Base-by-base conservation (phyloP, 148 eudicot species). In the Drosera capensis region DNA sequence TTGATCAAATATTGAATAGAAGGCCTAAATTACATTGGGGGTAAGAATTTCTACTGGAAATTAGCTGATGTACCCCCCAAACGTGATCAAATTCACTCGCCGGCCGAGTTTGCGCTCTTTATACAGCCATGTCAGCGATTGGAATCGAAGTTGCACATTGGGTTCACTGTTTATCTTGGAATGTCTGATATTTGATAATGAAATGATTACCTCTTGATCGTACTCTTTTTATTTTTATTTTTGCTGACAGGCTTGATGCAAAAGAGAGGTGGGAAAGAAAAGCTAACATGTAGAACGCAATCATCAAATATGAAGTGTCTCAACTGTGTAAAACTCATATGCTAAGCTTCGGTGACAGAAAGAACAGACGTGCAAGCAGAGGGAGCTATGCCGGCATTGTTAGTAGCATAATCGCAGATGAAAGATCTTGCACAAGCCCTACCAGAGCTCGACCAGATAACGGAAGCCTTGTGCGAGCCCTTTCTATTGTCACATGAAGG, bases 191-290 rank as follows among this genome's bases (percentile, higher is more conserved):
- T 34, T 34, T 34, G 38, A 34, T 34, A 34, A 29, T n/a, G n/a
- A n/a, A n/a, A n/a, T n/a, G n/a, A n/a, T n/a, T n/a, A n/a, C n/a
- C n/a, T n/a, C n/a, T n/a, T n/a, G n/a, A 15, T 15, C 38, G 14
- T 34, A 1, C n/a, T 34, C 14, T 30, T 34, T 34, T 13, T 34
- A 34, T 12, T 25, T 35, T 26, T 38, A 22, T 52, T 51, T 11
- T 52, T 43, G 25, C 23, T 40, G 34, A 39, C 42, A 82, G 94
- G 78, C 75, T 82, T 36, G 86, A 82, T 55, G 51, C 75, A 0
- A 82, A 75, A 62, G 94, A 78, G 53, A 66, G 94, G 53, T 82
- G 86, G 94, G 94, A 82, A 59, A 69, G 86, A 56, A 82, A 82
- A 54, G 75, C 94, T 52, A 82, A 82, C 56, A 82, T 82, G 94